A percentile compares a stretch with the other conserved stretches of the same genome.
Conservation (phyloP, 345 rosid genomes). For the Camelina sativa region DNA sequence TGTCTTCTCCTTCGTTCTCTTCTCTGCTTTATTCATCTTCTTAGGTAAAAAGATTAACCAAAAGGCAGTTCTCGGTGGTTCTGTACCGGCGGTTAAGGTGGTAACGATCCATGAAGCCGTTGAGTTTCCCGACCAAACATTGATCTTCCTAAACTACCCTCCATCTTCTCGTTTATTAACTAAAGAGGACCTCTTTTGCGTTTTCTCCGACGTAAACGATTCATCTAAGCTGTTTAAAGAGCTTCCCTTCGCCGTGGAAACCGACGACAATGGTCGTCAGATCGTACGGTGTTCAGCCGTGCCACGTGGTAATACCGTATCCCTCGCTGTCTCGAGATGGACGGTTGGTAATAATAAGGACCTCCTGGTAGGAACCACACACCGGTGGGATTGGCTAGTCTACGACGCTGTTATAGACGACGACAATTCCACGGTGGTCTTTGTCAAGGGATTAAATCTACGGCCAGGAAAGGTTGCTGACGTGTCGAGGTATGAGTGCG, state of each 20-base stretch:
- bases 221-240: slow-evolving; percentile 44
- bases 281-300: slow-evolving; percentile 63
- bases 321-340: slow-evolving; percentile 40
- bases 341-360: slow-evolving; percentile 20
- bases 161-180: slow-evolving; percentile 49
- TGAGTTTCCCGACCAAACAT: slow-evolving; percentile 65
- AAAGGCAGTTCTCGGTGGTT: slow-evolving; percentile 42
- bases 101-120: slow-evolving; percentile 56
- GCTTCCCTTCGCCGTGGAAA: slow-evolving; percentile 52
- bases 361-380: slow-evolving; percentile 46
- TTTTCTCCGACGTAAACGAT: slow-evolving; percentile 48
- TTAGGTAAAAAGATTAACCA: slow-evolving; percentile 43
- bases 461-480: slow-evolving; percentile 60
- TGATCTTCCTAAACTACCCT: slow-evolving; percentile 65
- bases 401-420: slow-evolving; percentile 80
- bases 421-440: slow-evolving; percentile 71
- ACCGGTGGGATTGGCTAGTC: slow-evolving; percentile 67
- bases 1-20: slow-evolving; percentile 54
- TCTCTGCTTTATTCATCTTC: slow-evolving; percentile 59
- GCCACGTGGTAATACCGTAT: slow-evolving; percentile 48
- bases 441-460: slow-evolving; percentile 81
- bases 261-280: slow-evolving; percentile 40
- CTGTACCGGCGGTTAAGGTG: slow-evolving; percentile 34
- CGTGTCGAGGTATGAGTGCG: slow-evolving; percentile 71
- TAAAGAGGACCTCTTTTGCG: slow-evolving; percentile 60